Percentiles rank a stretch among this genome's conserved stretches.
These are phyloP conservation scores for Verticillium nonalfalfae DNA, from an alignment of 2,329 filamentous ascomycete genomes.

Conservation along the genomic window DNA sequence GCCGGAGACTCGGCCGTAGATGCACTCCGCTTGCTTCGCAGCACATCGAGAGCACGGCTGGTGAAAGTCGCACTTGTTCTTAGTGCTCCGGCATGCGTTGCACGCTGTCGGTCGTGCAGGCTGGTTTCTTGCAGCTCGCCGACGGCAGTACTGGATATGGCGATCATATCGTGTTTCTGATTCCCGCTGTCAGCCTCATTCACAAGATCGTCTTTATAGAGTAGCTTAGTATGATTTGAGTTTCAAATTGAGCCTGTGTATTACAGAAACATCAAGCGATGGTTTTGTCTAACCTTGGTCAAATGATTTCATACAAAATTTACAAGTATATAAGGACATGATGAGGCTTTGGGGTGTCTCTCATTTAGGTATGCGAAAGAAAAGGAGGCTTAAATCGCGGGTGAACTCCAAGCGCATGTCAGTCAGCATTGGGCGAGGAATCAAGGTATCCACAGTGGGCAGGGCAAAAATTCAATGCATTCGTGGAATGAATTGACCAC, in stretches of 20 bases:
- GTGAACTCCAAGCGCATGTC: too few species aligned
- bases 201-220: too few species aligned
- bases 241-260: too few species aligned
- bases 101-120: conserved; percentile 1
- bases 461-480: not conserved
- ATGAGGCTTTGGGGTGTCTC: not conserved
- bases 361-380: not conserved
- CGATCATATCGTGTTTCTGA: conserved; percentile 1
- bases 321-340: not conserved
- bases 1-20: not conserved
- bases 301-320: not conserved
- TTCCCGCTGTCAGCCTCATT: conserved; percentile 1
- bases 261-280: not conserved
- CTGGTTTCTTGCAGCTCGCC: not conserved
- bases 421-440: too few species aligned
- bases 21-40: not conserved
- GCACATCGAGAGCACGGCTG: not conserved
- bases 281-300: not conserved
- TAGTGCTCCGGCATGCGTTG: not conserved
- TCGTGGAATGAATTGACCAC: conserved; percentile 8
- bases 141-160: conserved; percentile 3
- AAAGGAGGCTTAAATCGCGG: too few species aligned
- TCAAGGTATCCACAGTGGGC: not conserved
- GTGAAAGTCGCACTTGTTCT: conserved; percentile 2
- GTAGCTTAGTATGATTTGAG: too few species aligned